Percentiles rank a stretch among this genome's conserved stretches.
phyloP scores from a whole-genome alignment of 108 stramenopile species.

The Epithemia pelagica region DNA sequence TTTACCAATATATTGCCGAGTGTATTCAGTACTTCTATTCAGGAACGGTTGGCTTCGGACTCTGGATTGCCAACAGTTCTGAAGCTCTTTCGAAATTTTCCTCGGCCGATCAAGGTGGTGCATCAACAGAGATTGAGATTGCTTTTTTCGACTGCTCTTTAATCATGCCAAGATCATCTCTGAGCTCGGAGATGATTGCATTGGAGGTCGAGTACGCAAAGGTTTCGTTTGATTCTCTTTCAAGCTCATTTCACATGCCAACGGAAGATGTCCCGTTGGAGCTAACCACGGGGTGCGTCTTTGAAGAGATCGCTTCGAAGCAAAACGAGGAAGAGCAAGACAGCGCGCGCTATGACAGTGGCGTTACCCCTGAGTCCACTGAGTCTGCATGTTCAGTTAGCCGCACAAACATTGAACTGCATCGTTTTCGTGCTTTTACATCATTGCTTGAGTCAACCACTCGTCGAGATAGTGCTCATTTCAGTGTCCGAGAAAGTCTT shows the following conservation, averaged over 20 bases:
- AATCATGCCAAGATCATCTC: slow-evolving; percentile 50
- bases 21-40: slow-evolving; percentile 58
- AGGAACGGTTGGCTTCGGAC: slow-evolving; percentile 51
- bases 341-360: background rate
- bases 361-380: background rate
- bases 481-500: slow-evolving; percentile 1
- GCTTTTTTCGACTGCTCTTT: slow-evolving; percentile 38
- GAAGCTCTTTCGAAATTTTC: background rate
- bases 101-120: background rate
- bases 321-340: background rate
- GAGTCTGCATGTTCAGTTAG: background rate
- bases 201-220: slow-evolving; percentile 40
- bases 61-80: slow-evolving; percentile 23
- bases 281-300: slow-evolving; percentile 5
- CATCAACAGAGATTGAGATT: slow-evolving; percentile 20
- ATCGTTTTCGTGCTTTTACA: background rate
- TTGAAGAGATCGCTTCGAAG: background rate
- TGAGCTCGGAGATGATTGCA: slow-evolving; percentile 50
- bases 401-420: slow-evolving; percentile 2
- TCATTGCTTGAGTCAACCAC: slow-evolving; percentile 5
- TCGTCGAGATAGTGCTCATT: background rate
- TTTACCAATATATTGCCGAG: slow-evolving; percentile 54
- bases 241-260: slow-evolving; percentile 28
- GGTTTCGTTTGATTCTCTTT: slow-evolving; percentile 23
- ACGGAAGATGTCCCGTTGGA: slow-evolving; percentile 12